Percentiles rank a stretch among this genome's conserved stretches.
phyloP scores from a whole-genome alignment of 371 early-diverging fungal species.

The Vittaforma corneae region DNA sequence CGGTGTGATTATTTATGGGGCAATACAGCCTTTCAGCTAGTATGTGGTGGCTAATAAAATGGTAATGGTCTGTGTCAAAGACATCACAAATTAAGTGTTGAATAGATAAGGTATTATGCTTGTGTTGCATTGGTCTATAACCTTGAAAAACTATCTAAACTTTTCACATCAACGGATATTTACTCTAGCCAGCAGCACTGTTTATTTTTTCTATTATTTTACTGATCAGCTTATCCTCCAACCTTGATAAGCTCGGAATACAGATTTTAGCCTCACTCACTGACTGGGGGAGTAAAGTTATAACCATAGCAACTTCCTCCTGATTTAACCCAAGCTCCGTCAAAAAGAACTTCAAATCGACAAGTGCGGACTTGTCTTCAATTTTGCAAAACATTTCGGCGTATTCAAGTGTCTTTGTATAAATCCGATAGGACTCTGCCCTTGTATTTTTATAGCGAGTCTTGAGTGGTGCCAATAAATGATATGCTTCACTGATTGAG shows the following conservation, averaged over 20 bases:
- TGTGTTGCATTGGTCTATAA: too few species aligned
- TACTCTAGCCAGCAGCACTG: too few species aligned
- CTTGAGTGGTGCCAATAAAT: conserved; percentile 28
- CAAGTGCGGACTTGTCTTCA: conserved; percentile 24
- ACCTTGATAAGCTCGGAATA: conserved; percentile 28
- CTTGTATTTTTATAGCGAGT: conserved; percentile 30
- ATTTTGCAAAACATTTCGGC: conserved; percentile 42
- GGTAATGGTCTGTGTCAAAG: too few species aligned
- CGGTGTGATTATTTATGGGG: too few species aligned
- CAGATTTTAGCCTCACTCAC: conserved; percentile 43
- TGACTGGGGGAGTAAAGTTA: conserved; percentile 46
- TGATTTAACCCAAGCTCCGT: conserved; percentile 25
- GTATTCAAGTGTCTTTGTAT: conserved; percentile 35
- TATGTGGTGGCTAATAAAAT: too few species aligned
- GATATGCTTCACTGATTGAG: conserved; percentile 28
- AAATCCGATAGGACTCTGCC: conserved; percentile 33
- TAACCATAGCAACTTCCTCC: conserved; percentile 36
- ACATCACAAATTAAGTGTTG: too few species aligned
- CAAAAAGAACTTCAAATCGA: conserved; percentile 34
- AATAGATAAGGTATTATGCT: too few species aligned
- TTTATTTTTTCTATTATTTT: conserved; percentile 26
- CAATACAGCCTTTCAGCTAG: too few species aligned
- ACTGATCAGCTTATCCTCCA: conserved; percentile 23
- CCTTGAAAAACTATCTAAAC: too few species aligned
- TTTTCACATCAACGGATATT: too few species aligned